phyloP scores from a whole-genome alignment of 257 asterid genomes.

The Solanum dulcamara region DNA sequence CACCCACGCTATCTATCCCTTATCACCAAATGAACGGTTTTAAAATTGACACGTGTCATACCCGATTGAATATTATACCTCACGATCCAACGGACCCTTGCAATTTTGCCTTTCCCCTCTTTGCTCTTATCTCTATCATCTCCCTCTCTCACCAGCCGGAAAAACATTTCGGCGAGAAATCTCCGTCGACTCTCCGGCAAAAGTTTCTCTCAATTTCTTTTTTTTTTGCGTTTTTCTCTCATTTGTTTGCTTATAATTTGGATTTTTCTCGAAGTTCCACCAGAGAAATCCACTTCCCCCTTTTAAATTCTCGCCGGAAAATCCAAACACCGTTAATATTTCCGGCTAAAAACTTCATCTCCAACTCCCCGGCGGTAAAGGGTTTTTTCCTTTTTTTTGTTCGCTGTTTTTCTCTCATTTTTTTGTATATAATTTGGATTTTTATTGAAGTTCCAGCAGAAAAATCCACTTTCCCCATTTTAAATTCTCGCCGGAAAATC shows the following conservation, averaged over 20 bases:
- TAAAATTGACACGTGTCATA: not conserved
- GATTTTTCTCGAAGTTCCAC: not conserved
- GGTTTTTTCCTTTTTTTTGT: not conserved
- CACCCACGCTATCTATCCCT: not conserved
- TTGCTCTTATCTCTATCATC: not conserved
- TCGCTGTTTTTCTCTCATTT: not conserved
- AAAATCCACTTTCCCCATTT: not conserved
- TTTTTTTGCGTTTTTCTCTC: not conserved
- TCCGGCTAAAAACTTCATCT: not conserved
- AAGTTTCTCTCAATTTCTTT: not conserved
- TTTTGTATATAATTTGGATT: not conserved
- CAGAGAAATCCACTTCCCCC: not conserved
- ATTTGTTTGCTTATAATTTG: not conserved
- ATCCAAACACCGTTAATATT: not conserved
- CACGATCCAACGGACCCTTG: slow-evolving; percentile 1
- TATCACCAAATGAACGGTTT: not conserved
- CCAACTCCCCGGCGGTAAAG: not conserved
- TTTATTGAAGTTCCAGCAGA: not conserved
- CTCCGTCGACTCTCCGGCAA: not conserved
- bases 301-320: not conserved
- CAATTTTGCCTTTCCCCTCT: not conserved
- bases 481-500: not conserved
- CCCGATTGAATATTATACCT: not conserved
- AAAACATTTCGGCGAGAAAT: not conserved
- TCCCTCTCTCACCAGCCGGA: not conserved